A percentile compares a stretch with the other conserved stretches of the same genome.
Evolutionary conservation across 2,329 filamentous ascomycete genomes (phyloP).

Genomic region (Botrytis cinerea): DNA sequence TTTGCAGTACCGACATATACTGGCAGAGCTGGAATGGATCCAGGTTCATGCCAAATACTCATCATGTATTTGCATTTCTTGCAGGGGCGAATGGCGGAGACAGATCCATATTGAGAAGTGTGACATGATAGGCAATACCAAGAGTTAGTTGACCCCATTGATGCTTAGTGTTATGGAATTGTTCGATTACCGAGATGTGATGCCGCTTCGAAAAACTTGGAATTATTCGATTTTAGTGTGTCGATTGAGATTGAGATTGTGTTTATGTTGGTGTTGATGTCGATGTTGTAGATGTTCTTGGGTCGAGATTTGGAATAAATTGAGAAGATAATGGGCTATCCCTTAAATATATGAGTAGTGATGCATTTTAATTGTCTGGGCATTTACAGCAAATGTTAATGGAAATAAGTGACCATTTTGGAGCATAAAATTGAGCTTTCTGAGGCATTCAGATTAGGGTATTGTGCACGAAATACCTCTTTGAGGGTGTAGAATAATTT

Average conservation of each 20-base stretch:
- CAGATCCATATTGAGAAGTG: not conserved
- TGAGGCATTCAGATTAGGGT: not conserved
- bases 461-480: not conserved
- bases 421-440: not conserved
- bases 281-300: not conserved
- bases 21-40: not conserved
- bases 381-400: not conserved
- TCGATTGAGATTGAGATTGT: too few relatives aligned
- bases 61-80: slow-evolving; percentile 3
- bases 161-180: not conserved
- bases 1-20: not conserved
- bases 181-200: not conserved
- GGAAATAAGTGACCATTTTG: not conserved
- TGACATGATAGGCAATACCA: slow-evolving; percentile 12
- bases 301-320: not conserved
- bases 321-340: not conserved
- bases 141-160: not conserved
- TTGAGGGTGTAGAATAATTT: not conserved
- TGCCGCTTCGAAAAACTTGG: not conserved
- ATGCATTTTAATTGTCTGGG: not conserved
- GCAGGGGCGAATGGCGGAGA: not conserved
- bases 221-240: too few relatives aligned
- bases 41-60: not conserved
- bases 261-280: not conserved
- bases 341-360: not conserved